These are phyloP conservation scores for Sporisorium sorghi DNA, from an alignment of 1,284 basidiomycete genomes.

Conservation along the genomic window DNA sequence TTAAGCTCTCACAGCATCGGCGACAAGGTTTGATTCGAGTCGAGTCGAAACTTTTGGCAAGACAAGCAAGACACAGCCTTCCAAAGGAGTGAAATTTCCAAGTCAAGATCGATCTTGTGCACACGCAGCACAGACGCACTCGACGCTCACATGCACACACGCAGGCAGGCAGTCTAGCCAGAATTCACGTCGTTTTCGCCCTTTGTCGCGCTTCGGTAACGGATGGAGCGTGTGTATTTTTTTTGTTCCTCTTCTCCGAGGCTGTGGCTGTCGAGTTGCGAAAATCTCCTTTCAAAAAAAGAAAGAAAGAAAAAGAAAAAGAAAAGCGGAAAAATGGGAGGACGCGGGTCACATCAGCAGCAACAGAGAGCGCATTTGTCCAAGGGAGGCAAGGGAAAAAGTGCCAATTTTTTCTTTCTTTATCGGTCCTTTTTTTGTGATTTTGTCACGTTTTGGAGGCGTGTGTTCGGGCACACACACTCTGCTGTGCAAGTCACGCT, in stretches of 20 bases:
- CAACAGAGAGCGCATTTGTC: background rate
- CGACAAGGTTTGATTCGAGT: no score
- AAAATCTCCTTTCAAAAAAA: background rate
- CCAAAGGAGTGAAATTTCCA: background rate
- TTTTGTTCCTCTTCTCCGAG: background rate
- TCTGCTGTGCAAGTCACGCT: no score
- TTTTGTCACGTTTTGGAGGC: conserved; percentile 4
- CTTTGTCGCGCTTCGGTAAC: background rate
- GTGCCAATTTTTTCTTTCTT: conserved; percentile 1
- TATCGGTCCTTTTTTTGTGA: background rate
- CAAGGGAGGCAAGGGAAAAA: no score
- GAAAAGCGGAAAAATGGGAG: no score
- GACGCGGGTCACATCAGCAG: no score
- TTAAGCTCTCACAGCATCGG: no score
- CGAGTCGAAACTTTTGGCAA: background rate
- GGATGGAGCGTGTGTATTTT: no score
- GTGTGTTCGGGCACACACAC: no score
- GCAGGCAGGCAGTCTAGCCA: no score
- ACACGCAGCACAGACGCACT: no score
- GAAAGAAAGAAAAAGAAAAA: background rate
- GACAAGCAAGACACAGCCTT: background rate
- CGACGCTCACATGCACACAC: no score
- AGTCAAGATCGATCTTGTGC: background rate
- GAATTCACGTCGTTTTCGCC: background rate
- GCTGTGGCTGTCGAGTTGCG: no score